Percentiles rank a stretch among this genome's conserved stretches.
These are phyloP conservation scores for Tripterygium wilfordii DNA, from an alignment of 177 flowering plant species.

Conservation along the genomic window DNA sequence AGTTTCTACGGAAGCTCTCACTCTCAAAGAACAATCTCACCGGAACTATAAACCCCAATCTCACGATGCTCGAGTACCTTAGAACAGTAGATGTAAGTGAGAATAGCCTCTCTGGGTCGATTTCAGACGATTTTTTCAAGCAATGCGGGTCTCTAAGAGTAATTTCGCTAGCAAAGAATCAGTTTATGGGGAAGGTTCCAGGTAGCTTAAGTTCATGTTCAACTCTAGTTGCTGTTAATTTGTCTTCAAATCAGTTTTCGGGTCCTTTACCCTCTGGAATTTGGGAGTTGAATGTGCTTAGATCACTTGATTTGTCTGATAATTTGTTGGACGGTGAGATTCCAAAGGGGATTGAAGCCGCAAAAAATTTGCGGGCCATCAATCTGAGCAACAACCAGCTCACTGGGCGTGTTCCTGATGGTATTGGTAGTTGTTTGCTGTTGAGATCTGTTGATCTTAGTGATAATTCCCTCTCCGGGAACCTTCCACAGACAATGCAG, in stretches of 20 bases:
- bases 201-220: neutral
- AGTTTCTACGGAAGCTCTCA: conserved; percentile 47
- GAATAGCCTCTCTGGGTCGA: conserved; percentile 60
- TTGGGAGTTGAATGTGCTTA: neutral
- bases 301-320: neutral
- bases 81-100: conserved; percentile 55
- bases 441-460: neutral
- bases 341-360: neutral
- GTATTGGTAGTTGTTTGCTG: neutral
- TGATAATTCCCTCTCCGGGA: neutral
- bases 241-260: neutral
- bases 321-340: neutral
- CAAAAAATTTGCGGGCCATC: neutral
- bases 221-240: neutral
- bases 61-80: conserved; percentile 44
- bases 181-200: neutral
- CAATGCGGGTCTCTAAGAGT: conserved; percentile 61
- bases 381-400: neutral
- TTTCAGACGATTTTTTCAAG: conserved; percentile 65
- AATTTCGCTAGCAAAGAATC: conserved; percentile 49
- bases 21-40: conserved; percentile 65
- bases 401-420: neutral
- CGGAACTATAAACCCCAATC: conserved; percentile 48
- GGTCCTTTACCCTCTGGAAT: neutral
- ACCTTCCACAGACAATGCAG: conserved; percentile 59